Base-by-base conservation (phyloP, 2,329 filamentous ascomycete species). In the Alternaria longipes region DNA sequence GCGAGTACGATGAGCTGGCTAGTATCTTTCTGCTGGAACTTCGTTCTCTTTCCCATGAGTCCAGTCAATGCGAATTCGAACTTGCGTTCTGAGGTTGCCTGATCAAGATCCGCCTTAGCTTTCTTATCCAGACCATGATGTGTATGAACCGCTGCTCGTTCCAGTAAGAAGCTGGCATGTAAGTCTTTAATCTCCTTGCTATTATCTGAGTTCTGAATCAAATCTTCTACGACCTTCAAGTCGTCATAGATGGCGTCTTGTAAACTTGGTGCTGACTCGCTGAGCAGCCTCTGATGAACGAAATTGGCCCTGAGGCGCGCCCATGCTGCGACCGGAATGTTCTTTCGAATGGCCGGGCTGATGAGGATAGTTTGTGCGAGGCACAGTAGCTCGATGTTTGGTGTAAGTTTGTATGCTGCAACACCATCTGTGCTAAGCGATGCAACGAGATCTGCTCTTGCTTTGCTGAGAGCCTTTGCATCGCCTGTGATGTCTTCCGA, bases 1-100 rank as follows among this genome's bases (percentile, higher is more conserved):
- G 95, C 95, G 30, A 98, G 82, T 3, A 99, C 92, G 1, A 99
- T 91, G 28, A 99, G 84, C 78, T 99, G 95, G 70, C 93, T 97
- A 63, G 89, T 89, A 70, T 89, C 90, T 62, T 88, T 91, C 72
- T 93, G 85, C 77, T 96, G 92, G 59, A 89, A 96, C 68, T 87
- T 90, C 1, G 92, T 96, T 62, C 91, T 84, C 80, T 93, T 98
- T 16, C 95, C 95, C 67, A 99, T 80, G 22, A 92, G 88, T 38
- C 95, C 95, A 0, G 93, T 96, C 56, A 99, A 78, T 0, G 89
- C 90, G 78, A 96, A 98, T 18, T 87, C 84, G 60, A 99, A 92
- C 0, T 87, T 86, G n/a, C 89, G 90, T 36, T 87, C 80, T 45
- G 81, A 80, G 0, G 89, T 86, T 0, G 94, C 94, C 58, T 86